phyloP scores from a whole-genome alignment of 2,329 filamentous ascomycete species.

The Venturia oleaginea region DNA sequence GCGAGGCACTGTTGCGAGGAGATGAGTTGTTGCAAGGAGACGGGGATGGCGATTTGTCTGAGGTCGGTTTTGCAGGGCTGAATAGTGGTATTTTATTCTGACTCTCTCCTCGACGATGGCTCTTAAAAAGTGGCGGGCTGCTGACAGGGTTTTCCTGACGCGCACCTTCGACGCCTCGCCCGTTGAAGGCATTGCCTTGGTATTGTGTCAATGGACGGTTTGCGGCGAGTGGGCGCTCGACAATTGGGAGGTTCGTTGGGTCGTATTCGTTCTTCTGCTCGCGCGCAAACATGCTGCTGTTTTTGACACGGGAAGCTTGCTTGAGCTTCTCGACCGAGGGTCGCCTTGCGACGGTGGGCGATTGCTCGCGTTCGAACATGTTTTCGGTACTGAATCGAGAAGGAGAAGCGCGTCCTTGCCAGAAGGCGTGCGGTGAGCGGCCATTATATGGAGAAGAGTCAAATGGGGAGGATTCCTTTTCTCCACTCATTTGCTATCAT shows the following conservation, averaged over 20 bases:
- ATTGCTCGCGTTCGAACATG: constrained; percentile 49
- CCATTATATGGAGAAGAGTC: constrained; percentile 67
- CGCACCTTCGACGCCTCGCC: constrained; percentile 45
- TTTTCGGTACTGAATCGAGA: constrained; percentile 62
- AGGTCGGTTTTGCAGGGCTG: constrained; percentile 41
- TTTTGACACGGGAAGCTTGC: constrained; percentile 90
- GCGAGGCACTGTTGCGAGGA: constrained; percentile 50
- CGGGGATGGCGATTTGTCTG: constrained; percentile 23
- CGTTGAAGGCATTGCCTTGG: constrained; percentile 62
- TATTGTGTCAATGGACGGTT: constrained; percentile 49
- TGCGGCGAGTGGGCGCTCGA: constrained; percentile 72
- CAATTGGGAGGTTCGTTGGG: constrained; percentile 62
- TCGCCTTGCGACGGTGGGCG: constrained; percentile 52
- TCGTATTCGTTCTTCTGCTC: constrained; percentile 92
- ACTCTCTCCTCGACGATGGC: constrained; percentile 44
- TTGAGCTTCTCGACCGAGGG: constrained; percentile 94
- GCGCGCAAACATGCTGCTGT: constrained; percentile 92
- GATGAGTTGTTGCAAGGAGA: constrained; percentile 24
- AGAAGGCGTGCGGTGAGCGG: constrained; percentile 78
- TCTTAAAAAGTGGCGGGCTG: not conserved
- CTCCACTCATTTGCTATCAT: constrained; percentile 30
- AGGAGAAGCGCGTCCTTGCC: constrained; percentile 67
- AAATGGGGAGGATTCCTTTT: constrained; percentile 71
- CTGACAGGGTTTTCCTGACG: constrained; percentile 38
- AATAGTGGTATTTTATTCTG: constrained; percentile 51